Evolutionary conservation across 768 basidiomycete genomes (phyloP).

Genomic region (Russula virescens): DNA sequence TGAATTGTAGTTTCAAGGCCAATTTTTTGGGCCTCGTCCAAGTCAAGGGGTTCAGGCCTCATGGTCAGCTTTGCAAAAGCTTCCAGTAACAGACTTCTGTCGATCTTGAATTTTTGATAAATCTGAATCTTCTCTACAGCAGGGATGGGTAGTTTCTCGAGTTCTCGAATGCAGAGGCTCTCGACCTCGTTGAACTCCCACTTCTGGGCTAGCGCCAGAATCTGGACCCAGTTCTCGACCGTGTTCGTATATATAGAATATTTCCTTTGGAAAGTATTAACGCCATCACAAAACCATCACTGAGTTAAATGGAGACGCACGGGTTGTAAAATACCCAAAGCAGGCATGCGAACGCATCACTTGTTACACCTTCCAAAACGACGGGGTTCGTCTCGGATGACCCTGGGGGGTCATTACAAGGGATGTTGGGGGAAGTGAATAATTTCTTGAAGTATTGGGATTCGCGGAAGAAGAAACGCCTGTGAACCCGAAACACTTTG

Average conservation of each 20-base stretch:
- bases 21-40: constrained; percentile 49
- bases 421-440: constrained; percentile 21
- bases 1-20: constrained; percentile 51
- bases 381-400: constrained; percentile 30
- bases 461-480: constrained; percentile 60
- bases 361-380: constrained; percentile 26
- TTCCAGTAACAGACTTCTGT: constrained; percentile 42
- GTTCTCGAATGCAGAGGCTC: constrained; percentile 46
- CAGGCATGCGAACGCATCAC: constrained; percentile 28
- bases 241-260: constrained; percentile 52
- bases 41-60: constrained; percentile 43
- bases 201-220: constrained; percentile 47
- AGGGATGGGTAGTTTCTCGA: constrained; percentile 39
- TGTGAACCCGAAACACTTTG: constrained; percentile 50
- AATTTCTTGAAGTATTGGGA: constrained; percentile 40
- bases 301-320: constrained; percentile 22
- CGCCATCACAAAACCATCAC: constrained; percentile 29
- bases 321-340: constrained; percentile 33
- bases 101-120: constrained; percentile 50
- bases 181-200: constrained; percentile 54
- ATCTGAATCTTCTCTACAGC: constrained; percentile 49
- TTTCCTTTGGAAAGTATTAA: constrained; percentile 32
- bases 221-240: constrained; percentile 46
- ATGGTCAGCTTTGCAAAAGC: constrained; percentile 50
- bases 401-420: constrained; percentile 27